A percentile compares a stretch with the other conserved stretches of the same genome.
These are phyloP conservation scores for Delonix regia DNA, from an alignment of 306 rosid species.

Conservation along the genomic window DNA sequence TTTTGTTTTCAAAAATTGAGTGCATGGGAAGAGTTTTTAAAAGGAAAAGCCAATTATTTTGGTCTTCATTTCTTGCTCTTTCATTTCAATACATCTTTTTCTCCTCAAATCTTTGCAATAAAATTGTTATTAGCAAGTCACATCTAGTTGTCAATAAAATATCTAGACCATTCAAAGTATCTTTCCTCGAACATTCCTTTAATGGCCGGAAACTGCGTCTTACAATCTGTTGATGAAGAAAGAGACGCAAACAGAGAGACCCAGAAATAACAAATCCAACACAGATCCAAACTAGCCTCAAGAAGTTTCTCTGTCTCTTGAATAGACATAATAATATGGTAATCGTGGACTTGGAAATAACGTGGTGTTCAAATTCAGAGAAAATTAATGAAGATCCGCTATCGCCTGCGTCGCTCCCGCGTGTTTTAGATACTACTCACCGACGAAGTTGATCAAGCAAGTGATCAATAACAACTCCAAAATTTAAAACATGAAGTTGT, in stretches of 20 bases:
- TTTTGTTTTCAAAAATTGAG: neutral
- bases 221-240: neutral
- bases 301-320: neutral
- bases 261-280: neutral
- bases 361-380: constrained; percentile 11
- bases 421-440: constrained; percentile 44
- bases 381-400: constrained; percentile 64
- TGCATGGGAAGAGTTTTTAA: neutral
- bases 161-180: neutral
- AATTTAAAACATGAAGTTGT: neutral
- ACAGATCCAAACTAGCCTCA: neutral
- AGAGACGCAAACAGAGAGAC: neutral
- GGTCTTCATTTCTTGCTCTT: too few species aligned
- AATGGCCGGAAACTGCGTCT: neutral
- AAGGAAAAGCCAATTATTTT: neutral
- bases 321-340: neutral
- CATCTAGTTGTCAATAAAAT: neutral
- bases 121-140: too few species aligned
- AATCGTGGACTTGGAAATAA: constrained; percentile 18
- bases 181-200: neutral
- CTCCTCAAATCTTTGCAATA: too few species aligned
- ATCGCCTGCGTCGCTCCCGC: constrained; percentile 67
- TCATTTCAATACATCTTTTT: too few species aligned
- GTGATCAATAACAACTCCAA: neutral
- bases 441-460: constrained; percentile 34